Conservation (phyloP, 2,329 filamentous ascomycete species). For the Botryotinia calthae region DNA sequence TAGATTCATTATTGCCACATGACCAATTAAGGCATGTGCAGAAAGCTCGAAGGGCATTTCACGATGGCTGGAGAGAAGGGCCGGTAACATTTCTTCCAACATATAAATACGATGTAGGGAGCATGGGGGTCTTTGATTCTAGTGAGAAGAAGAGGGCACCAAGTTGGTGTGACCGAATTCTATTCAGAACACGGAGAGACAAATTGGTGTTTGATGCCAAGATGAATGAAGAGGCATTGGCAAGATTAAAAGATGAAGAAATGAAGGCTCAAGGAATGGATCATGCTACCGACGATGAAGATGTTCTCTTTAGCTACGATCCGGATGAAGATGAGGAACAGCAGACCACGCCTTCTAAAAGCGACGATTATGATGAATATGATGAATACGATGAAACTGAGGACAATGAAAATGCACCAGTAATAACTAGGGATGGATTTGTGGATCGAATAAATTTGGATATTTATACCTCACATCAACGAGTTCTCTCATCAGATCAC, state of each 20-base stretch:
- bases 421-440: constrained; percentile 57
- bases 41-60: constrained; percentile 72
- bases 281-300: constrained; percentile 70
- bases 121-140: constrained; percentile 85
- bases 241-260: constrained; percentile 73
- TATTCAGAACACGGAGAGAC: constrained; percentile 76
- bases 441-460: constrained; percentile 55
- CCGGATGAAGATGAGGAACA: constrained; percentile 71
- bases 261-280: constrained; percentile 80
- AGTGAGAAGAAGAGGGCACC: constrained; percentile 91
- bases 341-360: constrained; percentile 38
- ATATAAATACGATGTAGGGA: constrained; percentile 98
- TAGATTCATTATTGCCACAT: constrained; percentile 82
- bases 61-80: constrained; percentile 91
- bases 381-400: constrained; percentile 45
- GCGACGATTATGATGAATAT: constrained; percentile 50
- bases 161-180: constrained; percentile 94
- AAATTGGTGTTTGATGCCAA: constrained; percentile 63
- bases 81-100: constrained; percentile 85
- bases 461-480: constrained; percentile 83
- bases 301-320: constrained; percentile 86
- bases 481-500: constrained; percentile 89
- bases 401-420: constrained; percentile 45
- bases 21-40: constrained; percentile 81
- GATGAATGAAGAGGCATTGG: constrained; percentile 61